These are phyloP conservation scores for Cladosporium colombiae DNA, from an alignment of 2,329 filamentous ascomycete species.

Conservation along the genomic window DNA sequence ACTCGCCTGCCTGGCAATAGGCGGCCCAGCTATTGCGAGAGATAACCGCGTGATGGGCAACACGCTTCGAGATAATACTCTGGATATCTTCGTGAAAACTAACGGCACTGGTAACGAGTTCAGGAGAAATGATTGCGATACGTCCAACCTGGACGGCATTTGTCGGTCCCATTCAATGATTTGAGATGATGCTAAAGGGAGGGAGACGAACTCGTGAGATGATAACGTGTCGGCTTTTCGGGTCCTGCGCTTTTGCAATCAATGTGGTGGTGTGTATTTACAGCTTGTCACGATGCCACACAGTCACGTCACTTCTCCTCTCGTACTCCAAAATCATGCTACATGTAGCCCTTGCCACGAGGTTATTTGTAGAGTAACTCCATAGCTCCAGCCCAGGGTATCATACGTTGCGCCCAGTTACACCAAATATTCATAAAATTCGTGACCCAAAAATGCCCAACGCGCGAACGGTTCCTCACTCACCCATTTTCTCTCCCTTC, in stretches of 20 bases:
- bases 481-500: constrained; percentile 26
- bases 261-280: neutral
- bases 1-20: neutral
- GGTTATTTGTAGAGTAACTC: neutral
- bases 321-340: neutral
- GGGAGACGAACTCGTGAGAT: neutral
- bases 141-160: neutral
- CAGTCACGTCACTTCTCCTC: neutral
- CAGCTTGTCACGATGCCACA: neutral
- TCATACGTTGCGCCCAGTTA: constrained; percentile 5
- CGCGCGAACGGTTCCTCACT: neutral
- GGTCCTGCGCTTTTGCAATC: neutral
- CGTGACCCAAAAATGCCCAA: neutral
- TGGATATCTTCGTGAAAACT: constrained; percentile 25
- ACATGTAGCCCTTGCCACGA: neutral
- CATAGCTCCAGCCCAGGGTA: constrained; percentile 10
- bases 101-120: constrained; percentile 11
- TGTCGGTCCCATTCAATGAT: neutral
- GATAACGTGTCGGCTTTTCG: neutral
- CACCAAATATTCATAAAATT: constrained; percentile 4
- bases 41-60: constrained; percentile 37
- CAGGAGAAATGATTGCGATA: constrained; percentile 11
- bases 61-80: constrained; percentile 34
- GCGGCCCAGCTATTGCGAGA: constrained; percentile 23
- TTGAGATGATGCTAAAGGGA: neutral